Conservation (phyloP, 495 filamentous ascomycete species). For the Parathielavia appendiculata region DNA sequence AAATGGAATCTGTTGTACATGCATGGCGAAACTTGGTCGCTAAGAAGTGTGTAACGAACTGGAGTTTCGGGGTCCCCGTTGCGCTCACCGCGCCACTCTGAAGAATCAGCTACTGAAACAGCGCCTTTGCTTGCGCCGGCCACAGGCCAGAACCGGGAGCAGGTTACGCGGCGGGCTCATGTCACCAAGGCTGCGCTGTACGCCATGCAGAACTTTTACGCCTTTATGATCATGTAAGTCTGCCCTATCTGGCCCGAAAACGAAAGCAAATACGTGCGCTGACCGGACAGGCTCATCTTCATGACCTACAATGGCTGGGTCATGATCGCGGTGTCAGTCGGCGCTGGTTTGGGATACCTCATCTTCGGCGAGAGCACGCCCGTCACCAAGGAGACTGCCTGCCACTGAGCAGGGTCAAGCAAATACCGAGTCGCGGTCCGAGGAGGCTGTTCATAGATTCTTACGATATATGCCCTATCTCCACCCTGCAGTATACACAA, state of each 20-base stretch:
- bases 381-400: conserved; percentile 78
- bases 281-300: conserved; percentile 73
- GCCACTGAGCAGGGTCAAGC: conserved; percentile 55
- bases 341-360: conserved; percentile 84
- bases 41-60: no score
- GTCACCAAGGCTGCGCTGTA: conserved; percentile 77
- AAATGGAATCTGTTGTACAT: no score
- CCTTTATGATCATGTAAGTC: conserved; percentile 98
- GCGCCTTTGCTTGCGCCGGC: conserved; percentile 42
- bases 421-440: neutral
- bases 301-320: conserved; percentile 99
- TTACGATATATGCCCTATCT: no score
- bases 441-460: no score
- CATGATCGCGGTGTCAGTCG: conserved; percentile 86
- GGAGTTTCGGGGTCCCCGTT: conserved; percentile 7
- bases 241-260: neutral
- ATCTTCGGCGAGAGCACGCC: conserved; percentile 66
- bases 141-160: conserved; percentile 48
- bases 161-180: conserved; percentile 60
- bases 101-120: conserved; percentile 52
- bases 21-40: no score
- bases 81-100: neutral
- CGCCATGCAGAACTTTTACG: conserved; percentile 93
- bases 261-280: neutral
- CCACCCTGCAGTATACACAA: no score